Evolutionary conservation across 176 grass and related monocot genomes (phyloP).

Genomic region (Juncus inflexus): DNA sequence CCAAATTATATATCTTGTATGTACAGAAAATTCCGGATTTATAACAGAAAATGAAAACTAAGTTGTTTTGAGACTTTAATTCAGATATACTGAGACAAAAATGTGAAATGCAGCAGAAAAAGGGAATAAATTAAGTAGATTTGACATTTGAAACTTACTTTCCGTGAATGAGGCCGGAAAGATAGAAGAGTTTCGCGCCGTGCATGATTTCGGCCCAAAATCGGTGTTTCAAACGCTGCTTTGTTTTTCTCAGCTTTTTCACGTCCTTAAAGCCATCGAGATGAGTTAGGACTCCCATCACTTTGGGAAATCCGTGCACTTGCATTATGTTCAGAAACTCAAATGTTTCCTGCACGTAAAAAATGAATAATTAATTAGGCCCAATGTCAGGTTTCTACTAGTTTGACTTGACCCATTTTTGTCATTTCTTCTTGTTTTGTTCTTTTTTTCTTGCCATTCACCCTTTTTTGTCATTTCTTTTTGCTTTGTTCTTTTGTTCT

Average conservation of each 20-base stretch:
- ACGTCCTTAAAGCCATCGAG: constrained; percentile 96
- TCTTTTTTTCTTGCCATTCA: no score
- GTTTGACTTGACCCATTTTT: no score
- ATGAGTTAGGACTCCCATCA: constrained; percentile 96
- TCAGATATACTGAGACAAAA: no score
- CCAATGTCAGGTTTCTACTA: no score
- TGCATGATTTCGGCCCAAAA: constrained; percentile 96
- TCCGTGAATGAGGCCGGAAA: constrained; percentile 84
- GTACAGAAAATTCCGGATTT: background rate
- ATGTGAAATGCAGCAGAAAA: no score
- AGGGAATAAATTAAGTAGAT: no score
- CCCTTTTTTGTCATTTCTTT: no score
- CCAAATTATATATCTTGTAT: no score
- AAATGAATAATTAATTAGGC: constrained; percentile 22
- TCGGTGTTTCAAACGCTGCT: constrained; percentile 79
- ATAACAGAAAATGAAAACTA: background rate
- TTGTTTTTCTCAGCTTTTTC: constrained; percentile 94
- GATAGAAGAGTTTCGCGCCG: constrained; percentile 91
- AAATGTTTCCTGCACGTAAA: constrained; percentile 71
- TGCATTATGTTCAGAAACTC: constrained; percentile 99
- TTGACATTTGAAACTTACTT: constrained; percentile 49
- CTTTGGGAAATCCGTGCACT: constrained; percentile 94
- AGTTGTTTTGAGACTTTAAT: background rate
- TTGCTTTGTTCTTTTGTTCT: no score
- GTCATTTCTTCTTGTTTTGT: no score